Percentiles rank a stretch among this genome's conserved stretches.
Conservation (phyloP, 164 flowering plant genomes). For the Sedum album region DNA sequence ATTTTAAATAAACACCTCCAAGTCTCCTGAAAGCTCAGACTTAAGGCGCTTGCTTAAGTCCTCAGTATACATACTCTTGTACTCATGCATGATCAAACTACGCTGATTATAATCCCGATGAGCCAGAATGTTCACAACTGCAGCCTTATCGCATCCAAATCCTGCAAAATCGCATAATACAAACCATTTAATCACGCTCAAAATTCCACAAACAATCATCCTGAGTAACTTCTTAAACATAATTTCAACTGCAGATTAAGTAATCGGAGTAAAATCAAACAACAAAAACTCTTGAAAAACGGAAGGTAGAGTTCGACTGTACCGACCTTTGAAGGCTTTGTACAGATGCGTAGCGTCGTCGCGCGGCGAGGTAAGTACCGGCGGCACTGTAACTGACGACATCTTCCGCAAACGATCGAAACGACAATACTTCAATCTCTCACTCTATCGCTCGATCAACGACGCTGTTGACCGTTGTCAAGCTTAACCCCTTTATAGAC, state of each 20-base stretch:
- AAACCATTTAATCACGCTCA: neutral
- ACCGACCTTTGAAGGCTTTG: conserved; percentile 70
- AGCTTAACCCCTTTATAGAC: neutral
- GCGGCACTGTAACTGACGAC: conserved; percentile 49
- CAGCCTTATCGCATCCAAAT: conserved; percentile 61
- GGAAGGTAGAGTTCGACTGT: conserved; percentile 2
- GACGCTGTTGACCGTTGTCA: neutral
- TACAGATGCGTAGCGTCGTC: conserved; percentile 59
- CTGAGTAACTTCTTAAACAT: neutral
- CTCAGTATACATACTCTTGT: conserved; percentile 38
- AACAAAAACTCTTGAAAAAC: neutral
- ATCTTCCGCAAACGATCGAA: conserved; percentile 15
- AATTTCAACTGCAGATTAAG: neutral
- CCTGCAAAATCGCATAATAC: no score
- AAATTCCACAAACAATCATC: neutral
- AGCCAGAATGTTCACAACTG: conserved; percentile 53
- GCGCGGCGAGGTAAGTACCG: conserved; percentile 33
- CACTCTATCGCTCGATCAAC: neutral
- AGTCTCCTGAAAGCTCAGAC: conserved; percentile 57
- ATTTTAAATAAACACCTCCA: conserved; percentile 44
- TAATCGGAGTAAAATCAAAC: no score
- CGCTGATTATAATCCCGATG: conserved; percentile 68
- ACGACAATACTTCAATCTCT: neutral
- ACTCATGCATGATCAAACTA: conserved; percentile 54
- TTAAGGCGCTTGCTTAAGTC: conserved; percentile 47